Evolutionary conservation across 1,284 basidiomycete species (phyloP).

Genomic region (Pseudozyma sp.): DNA sequence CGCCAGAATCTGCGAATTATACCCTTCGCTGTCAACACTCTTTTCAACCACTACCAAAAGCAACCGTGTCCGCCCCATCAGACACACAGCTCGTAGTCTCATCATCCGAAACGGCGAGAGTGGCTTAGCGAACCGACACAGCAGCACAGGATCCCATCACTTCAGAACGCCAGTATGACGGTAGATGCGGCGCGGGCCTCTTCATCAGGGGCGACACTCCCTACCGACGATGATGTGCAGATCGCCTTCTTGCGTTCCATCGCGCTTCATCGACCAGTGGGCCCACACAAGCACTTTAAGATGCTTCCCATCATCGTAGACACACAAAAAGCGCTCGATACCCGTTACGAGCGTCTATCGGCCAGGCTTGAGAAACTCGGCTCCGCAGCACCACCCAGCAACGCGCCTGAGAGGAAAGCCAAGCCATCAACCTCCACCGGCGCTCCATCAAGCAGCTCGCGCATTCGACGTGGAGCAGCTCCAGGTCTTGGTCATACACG

Average conservation of each 20-base stretch:
- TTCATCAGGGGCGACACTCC: slow-evolving; percentile 19
- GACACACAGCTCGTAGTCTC: too few relatives aligned
- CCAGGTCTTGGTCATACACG: slow-evolving; percentile 3
- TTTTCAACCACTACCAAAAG: too few relatives aligned
- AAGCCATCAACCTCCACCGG: slow-evolving; percentile 16
- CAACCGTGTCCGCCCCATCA: too few relatives aligned
- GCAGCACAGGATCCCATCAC: not conserved
- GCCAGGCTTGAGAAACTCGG: slow-evolving; percentile 39
- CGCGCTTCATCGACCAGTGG: slow-evolving; percentile 54
- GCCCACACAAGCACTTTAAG: slow-evolving; percentile 62
- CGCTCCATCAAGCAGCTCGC: slow-evolving; percentile 11
- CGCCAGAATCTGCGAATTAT: too few relatives aligned
- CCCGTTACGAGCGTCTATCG: slow-evolving; percentile 22
- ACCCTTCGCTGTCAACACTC: too few relatives aligned
- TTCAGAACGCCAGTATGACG: slow-evolving; percentile 11
- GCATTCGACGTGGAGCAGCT: slow-evolving; percentile 19
- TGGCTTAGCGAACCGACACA: too few relatives aligned
- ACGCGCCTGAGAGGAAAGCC: slow-evolving; percentile 23
- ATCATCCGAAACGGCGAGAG: too few relatives aligned
- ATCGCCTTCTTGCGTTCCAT: slow-evolving; percentile 59
- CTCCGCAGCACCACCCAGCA: slow-evolving; percentile 37
- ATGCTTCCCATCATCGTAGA: slow-evolving; percentile 52
- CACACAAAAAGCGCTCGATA: slow-evolving; percentile 44
- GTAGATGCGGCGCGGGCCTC: slow-evolving; percentile 13
- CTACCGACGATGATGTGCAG: slow-evolving; percentile 43